Evolutionary conservation across 75 land plant species (phyloP), one percentile per base, ranked within the genome.

Genomic region (Picea sitchensis): DNA sequence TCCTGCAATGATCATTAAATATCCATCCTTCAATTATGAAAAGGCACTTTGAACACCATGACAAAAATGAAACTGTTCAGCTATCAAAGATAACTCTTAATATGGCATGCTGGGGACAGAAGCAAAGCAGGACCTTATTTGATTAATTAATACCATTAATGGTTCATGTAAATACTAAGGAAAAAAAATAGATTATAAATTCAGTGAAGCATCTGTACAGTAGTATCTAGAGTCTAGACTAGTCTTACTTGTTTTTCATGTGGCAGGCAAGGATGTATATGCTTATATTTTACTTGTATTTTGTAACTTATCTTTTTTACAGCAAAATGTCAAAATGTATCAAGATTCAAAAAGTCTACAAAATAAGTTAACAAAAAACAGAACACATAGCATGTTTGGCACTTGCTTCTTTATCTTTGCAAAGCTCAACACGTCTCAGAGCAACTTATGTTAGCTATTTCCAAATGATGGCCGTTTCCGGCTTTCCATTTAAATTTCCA

Each of bases 1-100:
- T 95, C 99, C 99, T 98, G 81, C 31, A 80, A 54, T 63, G 13
- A 56, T 30, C 82, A 71, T n/a, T 20, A 71, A 71, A 71, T n/a
- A 44, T 13, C 3, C 51, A 56, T 75, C 58, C 44, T 67, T 36
- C 20, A 67, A 67, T 65, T 56, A 51, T 71, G 51, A 44, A n/a
- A 38, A 71, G 56, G n/a, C 5, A 32, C 34, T 44, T 71, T 41
- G n/a, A 71, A 71, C 54, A 44, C n/a, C 63, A 61, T 61, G 23
- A 61, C 63, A n/a, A 68, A 36, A 34, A 67, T 34, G 36, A 32
- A 68, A 17, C 36, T 31, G 72, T 17, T 34, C 44, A 36, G 44
- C 36, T 17, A 17, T 51, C 38, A 34, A 15, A 68, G 20, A 68
- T 68, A 4, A 68, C 7, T 68, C 34, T 34, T 71, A 8, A 71